Base-by-base conservation (phyloP, 192 early-diverging fungal species). In the Coemansia guatemalensis region DNA sequence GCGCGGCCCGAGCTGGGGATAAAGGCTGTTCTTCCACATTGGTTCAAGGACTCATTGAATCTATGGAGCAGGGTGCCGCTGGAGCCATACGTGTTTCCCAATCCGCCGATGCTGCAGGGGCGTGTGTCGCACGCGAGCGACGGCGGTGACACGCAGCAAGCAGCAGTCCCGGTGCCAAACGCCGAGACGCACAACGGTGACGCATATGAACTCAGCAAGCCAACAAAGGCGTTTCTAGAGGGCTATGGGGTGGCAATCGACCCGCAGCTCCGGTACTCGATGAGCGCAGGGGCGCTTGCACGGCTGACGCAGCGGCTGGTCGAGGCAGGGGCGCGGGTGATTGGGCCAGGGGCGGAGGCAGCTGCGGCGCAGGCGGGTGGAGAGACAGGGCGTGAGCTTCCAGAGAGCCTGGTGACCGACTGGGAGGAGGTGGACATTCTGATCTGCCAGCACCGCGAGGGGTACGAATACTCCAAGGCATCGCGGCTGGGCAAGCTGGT, bases 21-120 rank as follows among this genome's bases (percentile, higher is more conserved):
- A 35, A 83, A 69, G 52, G 50, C 86, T 14, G 76, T 93, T 55
- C 67, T 93, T 26, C 90, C 90, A 39, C 87, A 90, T 53, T 93
- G 88, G 85, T 88, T 93, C 67, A 82, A 90, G 44, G 82, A 85
- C 44, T 86, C 85, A 57, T 69, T 89, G 25, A 85, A 83, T 47
- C 52, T 90, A 30, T 74, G 75, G 48, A 58, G 78, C 25, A 51
- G 64, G 18, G 67, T 89, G 48, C 72, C 82, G 0, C 84, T 86
- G 64, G 78, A 84, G 63, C 56, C 69, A 22, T 83, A 79, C 57
- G 18, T 69, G 56, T 83, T 82, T 53, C 85, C 81, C 7, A 56
- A 83, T 8, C 78, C 78, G 60, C 78, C 78, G 5, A 58, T 71
- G 55, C 69, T 81, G n/a, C 59, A 54, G 2, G 72, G 77, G 1